phyloP scores from a whole-genome alignment of 2,329 filamentous ascomycete genomes.

The Cryphonectria japonica region DNA sequence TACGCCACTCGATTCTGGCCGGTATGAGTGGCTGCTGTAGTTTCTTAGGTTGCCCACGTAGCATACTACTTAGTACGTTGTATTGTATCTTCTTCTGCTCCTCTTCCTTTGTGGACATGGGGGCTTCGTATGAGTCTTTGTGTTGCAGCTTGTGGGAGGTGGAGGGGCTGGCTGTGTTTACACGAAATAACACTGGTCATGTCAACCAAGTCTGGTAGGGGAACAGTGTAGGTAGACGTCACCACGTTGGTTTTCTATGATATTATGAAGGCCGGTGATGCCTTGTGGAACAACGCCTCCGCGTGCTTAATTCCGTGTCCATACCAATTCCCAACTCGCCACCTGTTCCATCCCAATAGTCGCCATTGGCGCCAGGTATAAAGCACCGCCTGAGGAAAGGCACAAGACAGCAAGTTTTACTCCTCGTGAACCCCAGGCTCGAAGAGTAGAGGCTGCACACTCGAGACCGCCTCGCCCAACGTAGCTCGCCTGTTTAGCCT shows the following conservation, averaged over 20 bases:
- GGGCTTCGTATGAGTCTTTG: too few species aligned
- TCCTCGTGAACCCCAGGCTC: constrained; percentile 35
- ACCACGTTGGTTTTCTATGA: not conserved
- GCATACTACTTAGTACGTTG: too few species aligned
- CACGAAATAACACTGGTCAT: too few species aligned
- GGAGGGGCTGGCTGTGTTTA: too few species aligned
- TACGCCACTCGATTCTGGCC: too few species aligned
- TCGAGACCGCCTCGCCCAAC: constrained; percentile 47
- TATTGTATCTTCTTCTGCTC: too few species aligned
- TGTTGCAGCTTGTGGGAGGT: too few species aligned
- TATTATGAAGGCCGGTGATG: not conserved
- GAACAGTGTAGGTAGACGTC: not conserved
- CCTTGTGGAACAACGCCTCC: not conserved
- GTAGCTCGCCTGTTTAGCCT: constrained; percentile 47
- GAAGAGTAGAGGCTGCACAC: constrained; percentile 35
- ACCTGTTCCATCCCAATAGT: not conserved
- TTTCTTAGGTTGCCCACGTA: too few species aligned
- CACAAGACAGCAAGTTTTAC: constrained; percentile 5
- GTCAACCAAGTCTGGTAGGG: too few species aligned
- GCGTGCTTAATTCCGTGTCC: not conserved
- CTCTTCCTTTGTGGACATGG: too few species aligned
- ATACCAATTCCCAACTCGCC: not conserved
- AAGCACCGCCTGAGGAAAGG: not conserved
- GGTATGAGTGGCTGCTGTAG: too few species aligned
- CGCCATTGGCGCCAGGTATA: not conserved